Percentiles rank a stretch among this genome's conserved stretches.
Conservation (phyloP, 371 early-diverging fungal genomes). For the Funneliformis caledonium region DNA sequence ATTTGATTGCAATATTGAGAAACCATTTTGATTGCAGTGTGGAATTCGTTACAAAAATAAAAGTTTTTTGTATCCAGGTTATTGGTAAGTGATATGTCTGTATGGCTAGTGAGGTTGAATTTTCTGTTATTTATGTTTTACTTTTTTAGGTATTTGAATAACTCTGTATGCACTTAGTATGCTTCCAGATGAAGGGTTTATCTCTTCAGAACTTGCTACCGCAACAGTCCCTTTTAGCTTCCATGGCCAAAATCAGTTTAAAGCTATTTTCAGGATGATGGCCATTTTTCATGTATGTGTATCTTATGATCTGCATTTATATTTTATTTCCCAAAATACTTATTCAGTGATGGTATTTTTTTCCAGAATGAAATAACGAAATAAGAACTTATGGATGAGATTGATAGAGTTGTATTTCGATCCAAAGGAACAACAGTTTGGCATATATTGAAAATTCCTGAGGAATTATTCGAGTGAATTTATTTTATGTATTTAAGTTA, state of each 20-base stretch:
- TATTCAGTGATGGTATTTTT: constrained; percentile 22
- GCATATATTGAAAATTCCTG: constrained; percentile 14
- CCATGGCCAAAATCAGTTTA: constrained; percentile 31
- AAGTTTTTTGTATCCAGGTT: constrained; percentile 24
- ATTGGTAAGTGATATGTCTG: constrained; percentile 25
- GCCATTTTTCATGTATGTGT: constrained; percentile 38
- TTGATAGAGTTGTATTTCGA: constrained; percentile 26
- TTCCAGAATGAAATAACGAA: constrained; percentile 6
- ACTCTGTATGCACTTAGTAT: constrained; percentile 37
- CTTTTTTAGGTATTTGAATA: not conserved
- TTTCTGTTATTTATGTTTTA: constrained; percentile 3
- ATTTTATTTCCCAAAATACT: constrained; percentile 33
- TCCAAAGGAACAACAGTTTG: constrained; percentile 26
- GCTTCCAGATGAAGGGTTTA: constrained; percentile 34
- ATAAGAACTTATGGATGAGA: constrained; percentile 22
- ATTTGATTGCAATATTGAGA: no score
- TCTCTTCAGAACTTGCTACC: constrained; percentile 32
- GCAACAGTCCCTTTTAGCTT: constrained; percentile 32
- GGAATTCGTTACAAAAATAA: constrained; percentile 17
- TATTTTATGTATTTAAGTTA: constrained; percentile 17
- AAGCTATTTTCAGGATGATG: constrained; percentile 37
- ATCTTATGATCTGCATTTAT: constrained; percentile 26
- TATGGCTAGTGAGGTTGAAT: constrained; percentile 9
- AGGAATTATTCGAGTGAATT: constrained; percentile 14
- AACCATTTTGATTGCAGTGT: no score